Evolutionary conservation across 306 rosid species (phyloP), one percentile per base, ranked within the genome.

Genomic region (Arachis hypogaea): DNA sequence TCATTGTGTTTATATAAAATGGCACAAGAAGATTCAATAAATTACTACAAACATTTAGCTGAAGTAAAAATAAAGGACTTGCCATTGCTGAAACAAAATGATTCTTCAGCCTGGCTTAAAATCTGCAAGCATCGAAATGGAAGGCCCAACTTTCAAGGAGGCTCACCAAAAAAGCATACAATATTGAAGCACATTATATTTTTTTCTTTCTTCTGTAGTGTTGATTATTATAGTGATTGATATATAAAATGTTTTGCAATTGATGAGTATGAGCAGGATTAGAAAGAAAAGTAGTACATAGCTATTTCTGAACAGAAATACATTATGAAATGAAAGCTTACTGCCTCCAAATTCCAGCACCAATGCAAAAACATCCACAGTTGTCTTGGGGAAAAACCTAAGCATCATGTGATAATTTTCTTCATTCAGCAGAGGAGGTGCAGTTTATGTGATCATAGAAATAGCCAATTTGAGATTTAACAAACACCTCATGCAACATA

Each of bases 41-140:
- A 61, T 9, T 45, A 72, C 14, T 4, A 61, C 54, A 59, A 73
- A 33, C 22, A 74, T 65, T 63, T 59, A n/a, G 55, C 78, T 65
- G 50, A 82, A 66, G 40, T 43, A 73, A 41, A 77, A 75, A 59
- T 10, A 58, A 65, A 63, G 36, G 61, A 93, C 98, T 97, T 93
- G 83, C 98, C 98, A 65, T 93, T 91, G 85, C 94, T 86, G 89
- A 91, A 93, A 84, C 96, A 86, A 83, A 93, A 93, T 55, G 84
- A 80, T 65, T 85, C 88, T 57, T 89, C 96, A 55, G 97, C 55
- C 36, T 88, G 91, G 59, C 85, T 60, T 72, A 93, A 92, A 78
- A 93, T 91, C 97, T 93, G 93, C 12, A 65, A 42, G 59, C 59
- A 69, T 49, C 42, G 62, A 56, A 61, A 67, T 9, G 28, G 12